Evolutionary conservation across 169 alveolate species (phyloP), one percentile per base, ranked within the genome.

Genomic region (Plasmodium gallinaceum): DNA sequence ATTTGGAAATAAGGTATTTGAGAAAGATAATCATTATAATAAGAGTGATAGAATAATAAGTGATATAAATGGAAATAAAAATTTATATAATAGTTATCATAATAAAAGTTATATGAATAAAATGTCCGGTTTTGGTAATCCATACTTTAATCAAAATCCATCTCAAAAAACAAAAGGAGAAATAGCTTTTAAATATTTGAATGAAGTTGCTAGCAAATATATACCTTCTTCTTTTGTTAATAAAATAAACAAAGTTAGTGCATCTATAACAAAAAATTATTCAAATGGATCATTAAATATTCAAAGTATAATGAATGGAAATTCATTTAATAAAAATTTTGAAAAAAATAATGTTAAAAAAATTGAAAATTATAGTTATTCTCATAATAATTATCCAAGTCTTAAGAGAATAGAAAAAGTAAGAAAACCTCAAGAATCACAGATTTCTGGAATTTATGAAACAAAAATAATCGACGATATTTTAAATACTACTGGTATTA

Each of bases 111-210:
- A 80, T 71, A 66, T 54, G 69, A 66, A n/a, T 45, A 80, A 80
- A 80, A 80, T 80, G 90, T 39, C 80, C 16, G 90, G 90, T 20
- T 80, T 80, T 80, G 80, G 90, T 1, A 80, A 80, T 7, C 90
- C 90, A 7, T 61, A 80, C 42, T 80, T 80, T 80, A 80, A 80
- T 45, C 90, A 80, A 52, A 80, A 80, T 20, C 83, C 80, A 20
- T 60, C 2, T 0, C 90, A 65, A 58, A 80, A 80, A 66, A 80
- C 90, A 5, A 80, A 80, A 42, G 72, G 90, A 37, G 90, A 80
- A 80, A 80, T 80, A 6, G 90, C 90, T 22, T 65, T 80, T 0
- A 57, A 80, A 58, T 80, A 80, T 80, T 43, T 80, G 18, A 80
- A 80, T 46, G 90, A 80, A 52, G 83, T 80, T 7, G 90, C 90